Conservation (phyloP, 2,329 filamentous ascomycete species). For the Septoria linicola region DNA sequence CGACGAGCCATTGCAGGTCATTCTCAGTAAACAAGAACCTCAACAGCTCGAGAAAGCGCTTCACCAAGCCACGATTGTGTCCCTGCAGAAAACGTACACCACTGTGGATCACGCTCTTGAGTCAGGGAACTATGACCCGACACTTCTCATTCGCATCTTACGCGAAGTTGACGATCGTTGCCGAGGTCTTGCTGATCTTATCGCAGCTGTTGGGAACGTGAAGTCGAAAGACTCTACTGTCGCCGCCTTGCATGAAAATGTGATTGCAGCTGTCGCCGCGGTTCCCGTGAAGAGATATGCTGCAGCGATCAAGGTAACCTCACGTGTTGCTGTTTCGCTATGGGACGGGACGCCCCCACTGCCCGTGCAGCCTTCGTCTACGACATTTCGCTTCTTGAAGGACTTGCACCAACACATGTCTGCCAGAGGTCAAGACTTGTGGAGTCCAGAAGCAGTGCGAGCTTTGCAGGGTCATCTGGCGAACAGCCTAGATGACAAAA, state of each 20-base stretch:
- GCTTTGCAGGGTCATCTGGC: constrained; percentile 61
- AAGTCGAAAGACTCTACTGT: constrained; percentile 51
- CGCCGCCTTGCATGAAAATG: constrained; percentile 60
- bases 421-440: constrained; percentile 71
- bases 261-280: constrained; percentile 56
- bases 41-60: constrained; percentile 49
- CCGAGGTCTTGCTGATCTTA: constrained; percentile 41
- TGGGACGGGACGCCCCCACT: constrained; percentile 79
- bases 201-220: constrained; percentile 10
- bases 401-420: constrained; percentile 67
- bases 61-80: constrained; percentile 18
- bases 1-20: constrained; percentile 58
- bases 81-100: constrained; percentile 23
- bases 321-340: constrained; percentile 56
- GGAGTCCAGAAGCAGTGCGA: constrained; percentile 68
- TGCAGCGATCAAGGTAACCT: constrained; percentile 1
- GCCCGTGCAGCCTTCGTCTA: constrained; percentile 75
- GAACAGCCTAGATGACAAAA: constrained; percentile 50
- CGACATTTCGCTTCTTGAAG: constrained; percentile 69
- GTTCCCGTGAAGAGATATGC: constrained; percentile 15
- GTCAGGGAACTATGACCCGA: constrained; percentile 15
- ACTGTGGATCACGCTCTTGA: constrained; percentile 18
- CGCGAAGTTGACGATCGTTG: constrained; percentile 70
- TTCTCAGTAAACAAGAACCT: constrained; percentile 72
- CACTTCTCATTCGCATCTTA: constrained; percentile 69